Conservation (phyloP, 2,329 filamentous ascomycete genomes). For the Fusarium albidum region DNA sequence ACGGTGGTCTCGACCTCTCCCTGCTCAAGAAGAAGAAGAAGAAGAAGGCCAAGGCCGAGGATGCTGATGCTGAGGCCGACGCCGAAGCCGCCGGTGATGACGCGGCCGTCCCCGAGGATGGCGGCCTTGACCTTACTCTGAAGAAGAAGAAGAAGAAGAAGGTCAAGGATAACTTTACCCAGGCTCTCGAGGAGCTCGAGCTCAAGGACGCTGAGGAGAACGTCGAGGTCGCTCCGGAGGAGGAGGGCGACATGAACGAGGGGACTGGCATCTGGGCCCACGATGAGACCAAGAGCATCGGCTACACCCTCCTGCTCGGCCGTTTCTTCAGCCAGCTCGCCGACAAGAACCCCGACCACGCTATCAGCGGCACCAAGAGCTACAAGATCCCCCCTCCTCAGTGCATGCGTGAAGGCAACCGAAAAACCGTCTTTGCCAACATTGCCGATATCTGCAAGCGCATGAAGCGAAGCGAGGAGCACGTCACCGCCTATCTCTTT, state of each 20-base stretch:
- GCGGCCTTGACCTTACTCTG: constrained; percentile 64
- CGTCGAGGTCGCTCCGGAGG: constrained; percentile 58
- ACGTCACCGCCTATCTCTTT: constrained; percentile 96
- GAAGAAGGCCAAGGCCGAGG: constrained; percentile 49
- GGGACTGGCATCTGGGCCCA: constrained; percentile 93
- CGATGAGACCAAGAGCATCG: constrained; percentile 78
- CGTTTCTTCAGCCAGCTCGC: constrained; percentile 96
- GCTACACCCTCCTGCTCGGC: constrained; percentile 83
- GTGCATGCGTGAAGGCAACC: constrained; percentile 99
- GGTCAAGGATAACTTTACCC: constrained; percentile 64
- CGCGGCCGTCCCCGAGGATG: constrained; percentile 56
- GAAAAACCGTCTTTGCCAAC: constrained; percentile 99
- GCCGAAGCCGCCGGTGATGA: constrained; percentile 50
- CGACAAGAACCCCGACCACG: constrained; percentile 96
- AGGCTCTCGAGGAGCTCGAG: constrained; percentile 69
- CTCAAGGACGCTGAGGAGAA: constrained; percentile 71
- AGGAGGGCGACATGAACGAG: constrained; percentile 80
- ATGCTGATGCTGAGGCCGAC: constrained; percentile 55
- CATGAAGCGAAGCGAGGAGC: constrained; percentile 99
- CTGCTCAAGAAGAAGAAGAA: constrained; percentile 87
- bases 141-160: constrained; percentile 84
- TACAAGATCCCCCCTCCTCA: constrained; percentile 99
- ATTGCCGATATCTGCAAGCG: constrained; percentile 98
- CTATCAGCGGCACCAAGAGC: constrained; percentile 86
- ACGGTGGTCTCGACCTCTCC: constrained; percentile 65